These are phyloP conservation scores for Xylaria sp. DNA, from an alignment of 2,329 filamentous ascomycete genomes.

Conservation along the genomic window DNA sequence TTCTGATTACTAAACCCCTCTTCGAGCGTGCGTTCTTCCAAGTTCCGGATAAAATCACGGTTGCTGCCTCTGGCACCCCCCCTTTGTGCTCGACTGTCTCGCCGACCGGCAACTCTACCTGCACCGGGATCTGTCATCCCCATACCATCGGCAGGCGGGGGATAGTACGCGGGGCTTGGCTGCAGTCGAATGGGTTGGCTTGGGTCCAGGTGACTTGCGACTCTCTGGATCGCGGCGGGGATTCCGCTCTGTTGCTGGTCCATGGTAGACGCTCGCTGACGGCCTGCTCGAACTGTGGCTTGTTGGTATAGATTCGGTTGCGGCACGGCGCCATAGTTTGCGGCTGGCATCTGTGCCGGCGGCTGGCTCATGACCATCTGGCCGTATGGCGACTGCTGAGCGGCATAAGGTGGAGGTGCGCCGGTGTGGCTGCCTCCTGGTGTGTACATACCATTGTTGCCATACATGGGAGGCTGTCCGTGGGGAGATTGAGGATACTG, in stretches of 20 bases:
- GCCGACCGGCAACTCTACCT: slow-evolving; percentile 69
- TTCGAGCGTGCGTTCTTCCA: slow-evolving; percentile 93
- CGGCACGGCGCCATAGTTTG: slow-evolving; percentile 67
- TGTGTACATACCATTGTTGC: slow-evolving; percentile 84
- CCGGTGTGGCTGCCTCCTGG: slow-evolving; percentile 63
- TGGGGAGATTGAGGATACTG: slow-evolving; percentile 59
- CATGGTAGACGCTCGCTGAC: slow-evolving; percentile 95
- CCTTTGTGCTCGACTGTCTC: slow-evolving; percentile 77
- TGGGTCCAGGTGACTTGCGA: slow-evolving; percentile 94
- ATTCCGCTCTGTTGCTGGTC: slow-evolving; percentile 94
- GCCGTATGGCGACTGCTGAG: slow-evolving; percentile 75
- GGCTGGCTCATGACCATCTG: slow-evolving; percentile 77
- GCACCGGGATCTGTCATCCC: slow-evolving; percentile 69
- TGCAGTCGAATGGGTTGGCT: slow-evolving; percentile 93
- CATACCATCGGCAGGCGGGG: slow-evolving; percentile 86
- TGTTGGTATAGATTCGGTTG: slow-evolving; percentile 76
- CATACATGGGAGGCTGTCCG: slow-evolving; percentile 75
- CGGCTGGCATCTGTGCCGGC: slow-evolving; percentile 71
- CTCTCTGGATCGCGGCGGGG: slow-evolving; percentile 89
- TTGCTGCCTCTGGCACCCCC: slow-evolving; percentile 66
- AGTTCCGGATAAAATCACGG: slow-evolving; percentile 90
- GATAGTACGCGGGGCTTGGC: slow-evolving; percentile 96
- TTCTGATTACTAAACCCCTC: slow-evolving; percentile 78
- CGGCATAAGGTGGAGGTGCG: slow-evolving; percentile 81
- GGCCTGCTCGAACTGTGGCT: slow-evolving; percentile 77